Conservation (phyloP, 1,139 yeast species). For the Geotrichum fermentans region DNA sequence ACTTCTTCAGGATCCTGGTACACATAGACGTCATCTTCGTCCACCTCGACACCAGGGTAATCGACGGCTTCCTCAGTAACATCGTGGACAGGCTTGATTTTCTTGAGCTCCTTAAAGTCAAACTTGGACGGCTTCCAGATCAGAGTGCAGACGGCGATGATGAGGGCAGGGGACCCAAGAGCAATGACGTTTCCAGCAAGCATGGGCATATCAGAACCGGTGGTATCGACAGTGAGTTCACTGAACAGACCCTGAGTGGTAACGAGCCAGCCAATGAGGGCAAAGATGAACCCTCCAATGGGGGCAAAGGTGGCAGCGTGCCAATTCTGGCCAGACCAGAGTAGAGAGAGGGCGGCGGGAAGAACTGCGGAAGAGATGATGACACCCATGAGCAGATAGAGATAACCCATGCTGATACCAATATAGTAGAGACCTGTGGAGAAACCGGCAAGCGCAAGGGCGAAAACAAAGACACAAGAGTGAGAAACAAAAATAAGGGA, state of each 20-base stretch:
- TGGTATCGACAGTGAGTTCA: slow-evolving; percentile 51
- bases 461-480: slow-evolving; percentile 56
- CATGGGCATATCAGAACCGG: slow-evolving; percentile 79
- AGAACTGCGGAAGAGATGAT: slow-evolving; percentile 82
- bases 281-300: slow-evolving; percentile 45
- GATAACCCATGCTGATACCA: slow-evolving; percentile 77
- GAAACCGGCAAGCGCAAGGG: slow-evolving; percentile 72
- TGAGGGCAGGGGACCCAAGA: slow-evolving; percentile 63
- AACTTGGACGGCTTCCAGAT: slow-evolving; percentile 59
- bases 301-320: slow-evolving; percentile 45
- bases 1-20: slow-evolving; percentile 19
- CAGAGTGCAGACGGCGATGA: slow-evolving; percentile 62
- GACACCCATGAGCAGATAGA: slow-evolving; percentile 77
- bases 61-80: slow-evolving; percentile 12
- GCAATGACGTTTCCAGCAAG: slow-evolving; percentile 83
- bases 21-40: slow-evolving; percentile 18
- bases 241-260: slow-evolving; percentile 39
- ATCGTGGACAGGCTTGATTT: slow-evolving; percentile 38
- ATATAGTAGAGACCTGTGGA: slow-evolving; percentile 79
- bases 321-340: slow-evolving; percentile 61
- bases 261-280: slow-evolving; percentile 49
- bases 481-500: slow-evolving; percentile 66
- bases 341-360: slow-evolving; percentile 66
- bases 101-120: slow-evolving; percentile 60
- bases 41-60: slow-evolving; percentile 17